Evolutionary conservation across 2,329 filamentous ascomycete species (phyloP), one percentile per base, ranked within the genome.

Genomic region (Sporothrix sp.): DNA sequence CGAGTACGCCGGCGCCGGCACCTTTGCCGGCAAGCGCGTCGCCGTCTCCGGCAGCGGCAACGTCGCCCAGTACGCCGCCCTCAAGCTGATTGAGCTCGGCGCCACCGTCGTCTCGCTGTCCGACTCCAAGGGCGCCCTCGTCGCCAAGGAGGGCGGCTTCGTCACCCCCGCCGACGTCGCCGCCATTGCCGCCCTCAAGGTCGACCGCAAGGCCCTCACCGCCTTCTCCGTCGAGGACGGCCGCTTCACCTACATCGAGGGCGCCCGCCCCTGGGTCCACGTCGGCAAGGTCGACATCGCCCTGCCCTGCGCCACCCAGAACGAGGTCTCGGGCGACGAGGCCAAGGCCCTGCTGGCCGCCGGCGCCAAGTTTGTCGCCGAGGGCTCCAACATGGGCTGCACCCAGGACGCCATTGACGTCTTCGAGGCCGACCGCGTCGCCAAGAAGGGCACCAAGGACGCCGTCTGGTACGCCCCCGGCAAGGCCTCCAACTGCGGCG

Each of bases 331-430:
- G 64, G 82, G 83, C 65, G 88, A 93, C 62, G 93, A 98, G 76
- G 93, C 90, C 48, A 75, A 87, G 72, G 81, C 79, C 16, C 80
- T 97, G 39, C 80, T 96, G 53, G 76, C 76, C 45, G 78, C 78
- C 53, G 91, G 91, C 59, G 79, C 78, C 64, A 81, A 84, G 66
- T 94, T 88, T 74, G 84, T 97, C 59, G 93, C 93, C 52, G 93
- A 98, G 74, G 93, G 93, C 52, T 93, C 85, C 71, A 97, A 97
- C 81, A 97, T 98, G 93, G 93, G 93, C 58, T 96, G 89, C 77
- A 96, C 90, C 30, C 88, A 93, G 71, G 89, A 86, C 58, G 91
- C 91, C 59, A 96, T 98, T 63, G 86, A 95, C 63, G 74, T 88
- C 58, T 97, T 97, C 67, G 91, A 97, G 79, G 78, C 76, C 16